Base-by-base conservation (phyloP, 345 rosid genomes). In the Pugionium cornutum region DNA sequence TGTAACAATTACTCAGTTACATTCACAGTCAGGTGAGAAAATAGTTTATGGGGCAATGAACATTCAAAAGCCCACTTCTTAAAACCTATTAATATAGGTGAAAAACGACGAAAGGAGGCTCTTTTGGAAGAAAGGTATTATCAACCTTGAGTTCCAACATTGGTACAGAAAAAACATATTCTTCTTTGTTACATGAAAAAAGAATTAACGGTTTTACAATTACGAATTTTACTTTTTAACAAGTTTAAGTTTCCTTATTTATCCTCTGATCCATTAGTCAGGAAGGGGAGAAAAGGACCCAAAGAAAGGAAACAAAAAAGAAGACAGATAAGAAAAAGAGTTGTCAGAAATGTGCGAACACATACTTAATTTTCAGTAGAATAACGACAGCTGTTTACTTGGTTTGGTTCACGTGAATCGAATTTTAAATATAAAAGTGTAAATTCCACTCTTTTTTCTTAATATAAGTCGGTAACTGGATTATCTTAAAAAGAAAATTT, bases 311-410 rank as follows among this genome's bases (percentile, higher is more conserved):
- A 5, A 28, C n/a, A 33, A 60, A 46, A 32, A 31, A 26, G 51
- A 45, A 47, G 53, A 71, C 65, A 71, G 75, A 71, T 64, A 64
- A 56, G 75, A 55, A 56, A 71, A 64, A 59, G 75, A 56, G 64
- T 48, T 64, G 75, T 64, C 75, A 71, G 75, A 64, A 49, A 63
- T 71, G 69, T 71, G 75, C 53, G 64, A 49, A 64, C 70, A 71
- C 75, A 71, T 71, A 64, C 58, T 63, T 71, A 4, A 11, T 57
- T 64, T 71, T 48, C 39, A 33, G 45, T 64, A 6, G 41, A 26
- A 63, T 33, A 56, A 64, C 42, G 75, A 71, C 70, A 71, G 65
- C 53, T 71, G 47, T 64, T 64, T 40, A 56, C 58, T 71, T 71
- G 2, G 58, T 64, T 71, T 71, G 64, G 45, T 56, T 71, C 75